A percentile compares a stretch with the other conserved stretches of the same genome.
Evolutionary conservation across 768 basidiomycete genomes (phyloP).

Genomic region (Flagelloscypha sp.): DNA sequence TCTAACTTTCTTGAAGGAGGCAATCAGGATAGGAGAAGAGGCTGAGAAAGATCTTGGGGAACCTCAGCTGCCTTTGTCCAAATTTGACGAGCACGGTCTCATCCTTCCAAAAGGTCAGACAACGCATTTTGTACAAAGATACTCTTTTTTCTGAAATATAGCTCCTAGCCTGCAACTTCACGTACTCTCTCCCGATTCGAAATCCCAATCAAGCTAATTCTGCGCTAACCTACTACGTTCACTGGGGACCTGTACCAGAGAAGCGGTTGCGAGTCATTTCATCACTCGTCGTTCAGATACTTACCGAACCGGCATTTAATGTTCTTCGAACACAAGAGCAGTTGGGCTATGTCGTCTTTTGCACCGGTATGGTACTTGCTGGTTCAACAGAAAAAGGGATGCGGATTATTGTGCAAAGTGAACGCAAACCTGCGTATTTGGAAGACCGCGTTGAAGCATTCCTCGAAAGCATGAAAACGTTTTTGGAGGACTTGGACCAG

Average conservation of each 20-base stretch:
- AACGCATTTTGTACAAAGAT: background rate
- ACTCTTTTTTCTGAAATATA: slow-evolving; percentile 4
- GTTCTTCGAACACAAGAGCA: slow-evolving; percentile 90
- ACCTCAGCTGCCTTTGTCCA: slow-evolving; percentile 43
- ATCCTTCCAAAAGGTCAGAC: slow-evolving; percentile 59
- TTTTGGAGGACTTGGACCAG: slow-evolving; percentile 58
- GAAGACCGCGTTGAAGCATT: slow-evolving; percentile 88
- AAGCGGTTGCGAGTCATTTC: slow-evolving; percentile 56
- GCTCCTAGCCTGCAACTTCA: slow-evolving; percentile 55
- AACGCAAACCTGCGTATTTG: slow-evolving; percentile 68
- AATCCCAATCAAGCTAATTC: slow-evolving; percentile 87
- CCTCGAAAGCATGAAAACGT: slow-evolving; percentile 61
- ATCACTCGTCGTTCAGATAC: slow-evolving; percentile 71
- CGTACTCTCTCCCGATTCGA: slow-evolving; percentile 57
- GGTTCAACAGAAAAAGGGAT: slow-evolving; percentile 70
- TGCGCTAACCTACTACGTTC: slow-evolving; percentile 76
- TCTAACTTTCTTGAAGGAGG: slow-evolving; percentile 46
- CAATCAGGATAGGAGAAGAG: slow-evolving; percentile 61
- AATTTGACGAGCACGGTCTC: slow-evolving; percentile 51
- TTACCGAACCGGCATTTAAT: slow-evolving; percentile 89
- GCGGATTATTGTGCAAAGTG: slow-evolving; percentile 83
- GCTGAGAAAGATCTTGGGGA: slow-evolving; percentile 58
- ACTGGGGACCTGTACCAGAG: slow-evolving; percentile 64
- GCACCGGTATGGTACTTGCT: slow-evolving; percentile 43
- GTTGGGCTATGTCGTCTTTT: slow-evolving; percentile 85